Percentiles rank a stretch among this genome's conserved stretches.
These are phyloP conservation scores for Backusella circina DNA, from an alignment of 192 early-diverging fungal species.

Conservation along the genomic window DNA sequence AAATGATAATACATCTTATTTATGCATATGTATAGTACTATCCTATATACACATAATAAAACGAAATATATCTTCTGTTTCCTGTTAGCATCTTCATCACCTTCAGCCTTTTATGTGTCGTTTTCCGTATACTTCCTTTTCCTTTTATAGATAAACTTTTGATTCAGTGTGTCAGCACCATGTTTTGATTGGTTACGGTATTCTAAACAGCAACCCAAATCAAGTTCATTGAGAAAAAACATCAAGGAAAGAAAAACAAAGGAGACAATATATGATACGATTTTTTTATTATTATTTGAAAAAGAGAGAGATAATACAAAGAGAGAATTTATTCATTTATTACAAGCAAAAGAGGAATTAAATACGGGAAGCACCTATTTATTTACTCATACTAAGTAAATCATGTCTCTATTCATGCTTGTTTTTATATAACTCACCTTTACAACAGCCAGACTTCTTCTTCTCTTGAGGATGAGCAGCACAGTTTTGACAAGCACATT, in stretches of 20 bases:
- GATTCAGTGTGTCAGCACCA: background rate
- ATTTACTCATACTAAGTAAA: background rate
- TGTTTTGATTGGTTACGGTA: background rate
- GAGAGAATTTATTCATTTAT: background rate
- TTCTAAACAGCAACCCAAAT: background rate
- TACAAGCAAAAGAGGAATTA: background rate
- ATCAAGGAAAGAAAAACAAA: background rate
- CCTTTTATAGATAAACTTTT: background rate
- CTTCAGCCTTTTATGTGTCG: background rate
- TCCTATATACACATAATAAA: background rate
- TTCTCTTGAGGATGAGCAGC: background rate
- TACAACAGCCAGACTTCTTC: background rate
- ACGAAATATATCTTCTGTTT: background rate
- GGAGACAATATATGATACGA: background rate
- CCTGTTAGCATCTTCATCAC: background rate
- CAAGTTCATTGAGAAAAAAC: background rate
- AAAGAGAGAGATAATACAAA: background rate
- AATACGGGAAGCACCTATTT: background rate
- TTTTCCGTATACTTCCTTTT: background rate
- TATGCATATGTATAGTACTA: background rate
- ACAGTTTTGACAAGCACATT: conserved; percentile 7
- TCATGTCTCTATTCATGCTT: background rate
- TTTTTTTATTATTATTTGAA: background rate
- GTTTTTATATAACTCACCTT: background rate
- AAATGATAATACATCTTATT: background rate